Base-by-base conservation (phyloP, 441 rosid genomes). In the Brassica balearica region DNA sequence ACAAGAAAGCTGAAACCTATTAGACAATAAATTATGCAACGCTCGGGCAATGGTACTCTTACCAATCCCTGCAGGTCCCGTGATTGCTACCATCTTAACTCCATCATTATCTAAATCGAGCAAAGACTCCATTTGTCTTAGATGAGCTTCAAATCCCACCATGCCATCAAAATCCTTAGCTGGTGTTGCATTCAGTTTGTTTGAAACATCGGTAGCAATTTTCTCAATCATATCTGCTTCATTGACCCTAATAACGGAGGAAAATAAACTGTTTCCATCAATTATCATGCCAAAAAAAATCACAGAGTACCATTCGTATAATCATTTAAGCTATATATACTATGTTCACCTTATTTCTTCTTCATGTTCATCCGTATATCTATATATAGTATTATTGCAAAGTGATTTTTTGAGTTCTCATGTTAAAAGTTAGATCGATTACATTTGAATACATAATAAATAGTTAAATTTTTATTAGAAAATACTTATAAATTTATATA, bases 31-130 rank as follows among this genome's bases (percentile, higher is more conserved):
- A 7, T 14, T 5, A 5, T 60, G 60, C 1, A 82, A 43, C 63
- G 68, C 77, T 29, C 67, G 12, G 1, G 81, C 78, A 56, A 73
- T 63, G 62, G 61, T 46, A 3, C 5, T 72, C 5, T 72, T 72
- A 27, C 76, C 69, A 27, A 72, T 72, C 0, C 61, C 69, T 3
- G 48, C 46, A 10, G 68, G 69, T 17, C 76, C 76, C 48, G 8
- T 1, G 3, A 72, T 17, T 15, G 2, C 76, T 72, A 82, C 65
- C 12, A 73, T 51, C n/a, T 56, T 73, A 12, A 17, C 14, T 23
- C 5, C 61, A 2, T 5, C 12, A n/a, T 12, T 6, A 27, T 62
- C 67, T 29, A 63, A 63, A 29, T 63, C 43, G 8, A 63, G 38
- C 67, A 17, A 36, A n/a, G 38, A 63, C 3, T 9, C 7, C 0